Evolutionary conservation across 306 rosid genomes (phyloP).

Genomic region (Macrotyloma uniflorum): DNA sequence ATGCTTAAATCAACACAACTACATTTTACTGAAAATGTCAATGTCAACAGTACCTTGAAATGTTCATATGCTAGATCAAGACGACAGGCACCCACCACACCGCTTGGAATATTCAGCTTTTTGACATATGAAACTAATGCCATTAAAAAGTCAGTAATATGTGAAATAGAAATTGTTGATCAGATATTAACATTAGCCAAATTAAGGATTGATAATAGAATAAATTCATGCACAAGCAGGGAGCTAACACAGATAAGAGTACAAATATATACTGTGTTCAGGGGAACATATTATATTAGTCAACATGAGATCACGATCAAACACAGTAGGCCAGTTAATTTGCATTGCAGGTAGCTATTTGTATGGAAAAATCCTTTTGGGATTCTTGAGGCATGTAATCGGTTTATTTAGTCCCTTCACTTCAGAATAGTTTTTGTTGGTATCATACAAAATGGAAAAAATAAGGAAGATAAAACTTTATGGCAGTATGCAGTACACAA

Average conservation of each 20-base stretch:
- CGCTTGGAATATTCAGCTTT: conserved; percentile 94
- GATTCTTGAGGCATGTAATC: neutral
- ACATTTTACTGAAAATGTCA: conserved; percentile 27
- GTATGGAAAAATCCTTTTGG: neutral
- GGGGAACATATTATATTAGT: conserved; percentile 16
- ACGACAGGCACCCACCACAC: conserved; percentile 98
- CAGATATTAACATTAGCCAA: conserved; percentile 29
- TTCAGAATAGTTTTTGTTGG: neutral
- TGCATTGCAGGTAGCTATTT: neutral
- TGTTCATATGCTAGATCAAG: conserved; percentile 95
- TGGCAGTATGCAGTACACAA: conserved; percentile 8
- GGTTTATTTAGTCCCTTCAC: neutral
- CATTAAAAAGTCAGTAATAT: conserved; percentile 43
- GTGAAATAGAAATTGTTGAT: conserved; percentile 3
- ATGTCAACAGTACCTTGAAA: conserved; percentile 72
- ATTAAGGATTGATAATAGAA: conserved; percentile 1
- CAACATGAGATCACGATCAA: neutral
- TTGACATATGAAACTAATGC: conserved; percentile 84
- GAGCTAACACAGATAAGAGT: neutral
- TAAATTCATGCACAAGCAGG: conserved; percentile 9
- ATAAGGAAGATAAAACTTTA: neutral
- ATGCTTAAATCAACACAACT: conserved; percentile 27
- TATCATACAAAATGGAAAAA: neutral
- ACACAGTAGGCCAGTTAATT: conserved; percentile 17
- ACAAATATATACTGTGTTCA: conserved; percentile 19